Evolutionary conservation across 2,329 filamentous ascomycete species (phyloP).

Genomic region (Sarocladium kiliense): DNA sequence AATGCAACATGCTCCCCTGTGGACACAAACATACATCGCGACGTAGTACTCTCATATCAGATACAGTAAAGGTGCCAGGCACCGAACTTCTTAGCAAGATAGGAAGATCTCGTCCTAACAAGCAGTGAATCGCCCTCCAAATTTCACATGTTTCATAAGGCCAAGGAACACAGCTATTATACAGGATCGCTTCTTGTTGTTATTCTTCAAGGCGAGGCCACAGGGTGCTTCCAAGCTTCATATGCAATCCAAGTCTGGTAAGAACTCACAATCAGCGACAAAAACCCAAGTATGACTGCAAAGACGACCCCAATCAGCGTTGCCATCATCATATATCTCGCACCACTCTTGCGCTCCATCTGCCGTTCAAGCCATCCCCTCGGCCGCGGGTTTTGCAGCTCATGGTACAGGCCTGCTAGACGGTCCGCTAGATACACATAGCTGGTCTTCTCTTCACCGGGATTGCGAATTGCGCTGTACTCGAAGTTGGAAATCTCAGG

Average conservation of each 20-base stretch:
- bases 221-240: slow-evolving; percentile 17
- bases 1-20: too few species aligned
- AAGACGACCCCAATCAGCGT: slow-evolving; percentile 17
- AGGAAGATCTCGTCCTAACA: too few species aligned
- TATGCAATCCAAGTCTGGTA: slow-evolving; percentile 19
- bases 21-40: too few species aligned
- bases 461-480: slow-evolving; percentile 2
- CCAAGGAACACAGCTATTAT: too few species aligned
- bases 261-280: slow-evolving; percentile 13
- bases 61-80: too few species aligned
- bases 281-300: slow-evolving; percentile 14
- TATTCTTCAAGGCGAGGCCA: slow-evolving; percentile 2
- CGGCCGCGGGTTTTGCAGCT: slow-evolving; percentile 15
- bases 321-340: slow-evolving; percentile 19
- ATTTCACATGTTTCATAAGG: too few species aligned
- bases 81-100: too few species aligned
- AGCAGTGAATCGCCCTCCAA: too few species aligned
- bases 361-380: slow-evolving; percentile 13
- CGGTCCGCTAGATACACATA: slow-evolving; percentile 13
- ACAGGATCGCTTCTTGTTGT: too few species aligned
- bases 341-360: slow-evolving; percentile 16
- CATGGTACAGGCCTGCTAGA: slow-evolving; percentile 14
- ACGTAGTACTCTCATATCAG: too few species aligned
- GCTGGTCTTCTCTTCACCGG: slow-evolving; percentile 10
- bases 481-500: slow-evolving; percentile 12